Conservation (phyloP, 768 basidiomycete species). For the Multifurca ochricompacta region DNA sequence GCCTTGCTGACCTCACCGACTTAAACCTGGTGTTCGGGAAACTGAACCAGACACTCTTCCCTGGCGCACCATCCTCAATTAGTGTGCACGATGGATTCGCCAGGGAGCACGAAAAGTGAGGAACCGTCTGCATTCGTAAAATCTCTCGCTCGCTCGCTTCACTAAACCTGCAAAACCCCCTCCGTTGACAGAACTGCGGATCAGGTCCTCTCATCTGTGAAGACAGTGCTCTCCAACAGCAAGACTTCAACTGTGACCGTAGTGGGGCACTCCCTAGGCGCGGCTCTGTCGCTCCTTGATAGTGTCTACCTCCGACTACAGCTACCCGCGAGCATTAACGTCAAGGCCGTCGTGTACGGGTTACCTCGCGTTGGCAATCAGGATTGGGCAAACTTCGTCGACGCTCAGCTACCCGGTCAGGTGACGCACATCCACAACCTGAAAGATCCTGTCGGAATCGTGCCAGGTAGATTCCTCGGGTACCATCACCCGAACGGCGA, state of each 20-base stretch:
- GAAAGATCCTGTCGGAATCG: constrained; percentile 42
- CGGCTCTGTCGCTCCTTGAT: constrained; percentile 26
- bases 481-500: constrained; percentile 48
- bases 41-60: neutral
- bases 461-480: constrained; percentile 44
- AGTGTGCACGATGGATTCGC: constrained; percentile 48
- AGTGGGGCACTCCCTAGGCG: constrained; percentile 31
- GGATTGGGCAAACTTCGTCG: constrained; percentile 25
- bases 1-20: neutral
- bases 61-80: constrained; percentile 26
- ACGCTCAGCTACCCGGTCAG: constrained; percentile 18
- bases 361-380: constrained; percentile 41
- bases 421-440: constrained; percentile 32
- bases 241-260: constrained; percentile 36
- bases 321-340: constrained; percentile 24
- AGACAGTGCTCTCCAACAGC: constrained; percentile 30
- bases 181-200: constrained; percentile 29
- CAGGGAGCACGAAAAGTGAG: constrained; percentile 34
- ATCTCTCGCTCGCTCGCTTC: neutral
- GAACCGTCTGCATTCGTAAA: neutral
- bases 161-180: neutral
- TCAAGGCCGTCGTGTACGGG: constrained; percentile 39
- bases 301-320: constrained; percentile 24
- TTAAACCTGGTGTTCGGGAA: neutral
- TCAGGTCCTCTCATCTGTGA: constrained; percentile 34